phyloP scores from a whole-genome alignment of 2,329 filamentous ascomycete species.

The Amesomyces nigricolor region DNA sequence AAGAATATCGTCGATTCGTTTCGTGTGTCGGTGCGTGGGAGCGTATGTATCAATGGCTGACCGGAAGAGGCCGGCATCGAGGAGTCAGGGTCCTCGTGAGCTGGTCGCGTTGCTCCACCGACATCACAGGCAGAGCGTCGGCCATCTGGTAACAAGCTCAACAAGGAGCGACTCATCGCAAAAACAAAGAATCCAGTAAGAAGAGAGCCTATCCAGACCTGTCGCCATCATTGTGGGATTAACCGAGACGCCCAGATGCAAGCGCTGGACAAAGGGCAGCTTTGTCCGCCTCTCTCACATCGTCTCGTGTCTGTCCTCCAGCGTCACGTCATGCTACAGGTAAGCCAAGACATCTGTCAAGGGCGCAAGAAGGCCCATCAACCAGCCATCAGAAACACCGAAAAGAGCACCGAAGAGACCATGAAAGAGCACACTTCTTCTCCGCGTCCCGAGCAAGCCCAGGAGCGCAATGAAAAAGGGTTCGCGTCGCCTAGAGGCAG shows the following conservation, averaged over 20 bases:
- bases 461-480: slow-evolving; percentile 21
- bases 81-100: too few relatives aligned
- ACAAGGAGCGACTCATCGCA: background rate
- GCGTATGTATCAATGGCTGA: background rate
- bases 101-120: background rate
- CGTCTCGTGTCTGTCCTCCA: too few relatives aligned
- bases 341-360: too few relatives aligned
- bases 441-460: slow-evolving; percentile 18
- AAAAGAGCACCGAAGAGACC: background rate
- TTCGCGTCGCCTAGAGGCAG: slow-evolving; percentile 23
- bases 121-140: background rate
- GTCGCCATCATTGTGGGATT: too few relatives aligned
- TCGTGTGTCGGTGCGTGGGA: too few relatives aligned
- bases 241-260: too few relatives aligned
- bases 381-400: background rate
- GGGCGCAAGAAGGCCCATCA: too few relatives aligned
- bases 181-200: background rate
- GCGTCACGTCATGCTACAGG: too few relatives aligned
- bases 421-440: slow-evolving; percentile 9
- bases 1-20: too few relatives aligned
- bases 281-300: too few relatives aligned
- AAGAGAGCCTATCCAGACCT: too few relatives aligned
- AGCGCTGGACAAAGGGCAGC: too few relatives aligned
- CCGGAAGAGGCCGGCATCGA: background rate
- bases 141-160: background rate